These are phyloP conservation scores for Olyra latifolia DNA, from an alignment of 176 grass and related monocot genomes.

Conservation along the genomic window DNA sequence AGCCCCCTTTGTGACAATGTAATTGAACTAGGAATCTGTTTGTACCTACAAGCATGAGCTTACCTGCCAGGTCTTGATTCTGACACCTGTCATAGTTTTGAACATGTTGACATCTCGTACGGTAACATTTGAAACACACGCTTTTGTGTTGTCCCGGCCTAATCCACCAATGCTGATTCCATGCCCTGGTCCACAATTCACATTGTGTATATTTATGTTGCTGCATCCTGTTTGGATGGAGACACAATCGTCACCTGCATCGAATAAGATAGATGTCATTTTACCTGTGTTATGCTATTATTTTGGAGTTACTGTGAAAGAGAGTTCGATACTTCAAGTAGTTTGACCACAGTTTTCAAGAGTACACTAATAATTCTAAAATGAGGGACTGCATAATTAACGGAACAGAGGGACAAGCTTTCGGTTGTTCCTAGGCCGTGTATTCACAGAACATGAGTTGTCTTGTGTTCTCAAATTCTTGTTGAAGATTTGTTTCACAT, in stretches of 20 bases:
- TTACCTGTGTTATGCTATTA: conserved; percentile 9
- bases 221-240: conserved; percentile 98
- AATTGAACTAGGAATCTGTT: conserved; percentile 24
- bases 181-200: conserved; percentile 97
- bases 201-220: conserved; percentile 88
- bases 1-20: not conserved
- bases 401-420: conserved; percentile 30
- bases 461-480: conserved; percentile 22
- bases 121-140: conserved; percentile 97
- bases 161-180: conserved; percentile 98
- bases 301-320: conserved; percentile 30
- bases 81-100: conserved; percentile 90
- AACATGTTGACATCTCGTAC: conserved; percentile 88
- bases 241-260: conserved; percentile 85
- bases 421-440: conserved; percentile 30
- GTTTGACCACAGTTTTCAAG: not conserved
- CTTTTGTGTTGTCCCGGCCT: conserved; percentile 92
- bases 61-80: conserved; percentile 99
- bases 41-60: conserved; percentile 30
- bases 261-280: conserved; percentile 17
- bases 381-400: conserved; percentile 18
- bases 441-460: not conserved
- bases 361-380: conserved; percentile 18
- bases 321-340: not conserved
- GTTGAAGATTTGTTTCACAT: not conserved